Percentiles rank a stretch among this genome's conserved stretches.
These are phyloP conservation scores for Apocynum venetum DNA, from an alignment of 257 asterid genomes.

Conservation along the genomic window DNA sequence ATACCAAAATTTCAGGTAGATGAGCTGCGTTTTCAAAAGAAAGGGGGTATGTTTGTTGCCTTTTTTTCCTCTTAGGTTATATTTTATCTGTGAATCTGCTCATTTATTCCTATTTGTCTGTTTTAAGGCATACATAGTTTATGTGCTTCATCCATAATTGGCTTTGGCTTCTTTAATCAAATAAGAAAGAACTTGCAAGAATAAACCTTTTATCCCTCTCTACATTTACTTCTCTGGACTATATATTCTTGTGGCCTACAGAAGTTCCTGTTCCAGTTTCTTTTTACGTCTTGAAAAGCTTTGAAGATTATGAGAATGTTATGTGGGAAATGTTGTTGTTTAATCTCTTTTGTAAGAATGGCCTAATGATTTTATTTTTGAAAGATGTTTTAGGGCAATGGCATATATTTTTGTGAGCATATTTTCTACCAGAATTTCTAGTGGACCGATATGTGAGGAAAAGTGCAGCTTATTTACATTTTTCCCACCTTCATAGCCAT, in stretches of 20 bases:
- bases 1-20: not conserved
- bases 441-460: not conserved
- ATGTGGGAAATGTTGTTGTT: not conserved
- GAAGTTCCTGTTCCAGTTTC: not conserved
- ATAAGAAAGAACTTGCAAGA: not conserved
- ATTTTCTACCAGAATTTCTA: not conserved
- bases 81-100: not conserved
- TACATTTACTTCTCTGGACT: not conserved
- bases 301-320: not conserved
- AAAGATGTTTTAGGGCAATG: not conserved
- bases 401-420: not conserved
- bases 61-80: not conserved
- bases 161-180: not conserved
- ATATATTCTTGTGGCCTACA: not conserved
- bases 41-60: not conserved
- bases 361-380: not conserved
- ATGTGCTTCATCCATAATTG: not conserved
- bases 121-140: not conserved
- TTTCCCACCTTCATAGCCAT: too few relatives aligned
- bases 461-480: too few relatives aligned
- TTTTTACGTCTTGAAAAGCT: not conserved
- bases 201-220: not conserved
- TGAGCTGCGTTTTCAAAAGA: not conserved
- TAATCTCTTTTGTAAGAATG: not conserved
- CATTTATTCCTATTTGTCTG: not conserved